Base-by-base conservation (phyloP, 306 rosid genomes). In the Urtica urens region DNA sequence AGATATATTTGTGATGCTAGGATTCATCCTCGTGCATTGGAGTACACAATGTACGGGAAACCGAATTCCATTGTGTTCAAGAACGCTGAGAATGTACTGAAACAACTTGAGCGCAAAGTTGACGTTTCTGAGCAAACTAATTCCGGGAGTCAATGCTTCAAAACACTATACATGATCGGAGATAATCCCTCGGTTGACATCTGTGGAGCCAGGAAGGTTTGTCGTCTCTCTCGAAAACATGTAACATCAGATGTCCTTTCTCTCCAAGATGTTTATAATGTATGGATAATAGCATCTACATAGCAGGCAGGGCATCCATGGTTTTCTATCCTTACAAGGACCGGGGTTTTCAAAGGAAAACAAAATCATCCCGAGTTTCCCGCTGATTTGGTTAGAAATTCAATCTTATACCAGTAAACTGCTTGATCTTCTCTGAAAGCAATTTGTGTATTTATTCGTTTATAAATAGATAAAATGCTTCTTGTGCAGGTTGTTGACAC, bases 261-360 rank as follows among this genome's bases (percentile, higher is more conserved):
- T 28, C 33, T 28, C 33, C 10, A 4, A 28, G 6, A 28, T 38
- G 65, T 25, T 35, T 31, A 62, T 23, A 45, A 56, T 38, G 29
- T 21, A 59, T 17, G 45, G 1, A 24, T 12, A 63, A 26, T 20
- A 45, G 14, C 48, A 38, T 60, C 59, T 63, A 33, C 40, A 34
- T 56, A 70, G 70, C 79, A 88, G 97, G 74, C 80, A 0, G 97
- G 93, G 40, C 75, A 69, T 63, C 97, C 93, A 57, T 88, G 97
- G 97, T 88, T 88, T 78, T 84, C 95, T 25, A 88, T 88, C 69
- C 74, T 88, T 63, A 88, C 95, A 10, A 78, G 93, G 72, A 83
- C 90, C 0, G 97, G 97, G 15, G 93, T 81, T 61, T 88, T 81
- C 66, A 88, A 78, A 78, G 97, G 86, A 57, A 74, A 69, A 67